Evolutionary conservation across 257 asterid genomes (phyloP).

Genomic region (Ehretia macrophylla): DNA sequence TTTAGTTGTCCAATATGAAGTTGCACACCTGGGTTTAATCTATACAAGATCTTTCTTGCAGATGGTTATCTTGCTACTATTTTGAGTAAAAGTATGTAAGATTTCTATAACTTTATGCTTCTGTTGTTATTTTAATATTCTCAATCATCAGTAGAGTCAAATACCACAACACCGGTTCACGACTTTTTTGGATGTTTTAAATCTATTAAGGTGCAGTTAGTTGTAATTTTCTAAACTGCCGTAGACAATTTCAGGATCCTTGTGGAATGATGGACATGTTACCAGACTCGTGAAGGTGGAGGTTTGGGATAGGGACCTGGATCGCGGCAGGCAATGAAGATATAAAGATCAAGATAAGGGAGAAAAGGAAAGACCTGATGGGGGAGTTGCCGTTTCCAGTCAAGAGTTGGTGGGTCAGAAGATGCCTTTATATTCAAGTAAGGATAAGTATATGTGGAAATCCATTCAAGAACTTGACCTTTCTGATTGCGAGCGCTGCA

Average conservation of each 20-base stretch:
- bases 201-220: neutral
- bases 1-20: neutral
- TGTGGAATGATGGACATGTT: conserved; percentile 45
- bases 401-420: conserved; percentile 58
- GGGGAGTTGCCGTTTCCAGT: conserved; percentile 38
- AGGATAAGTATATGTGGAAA: conserved; percentile 66
- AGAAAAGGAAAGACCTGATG: conserved; percentile 63
- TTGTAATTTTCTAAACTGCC: neutral
- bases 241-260: conserved; percentile 44
- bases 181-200: too few relatives aligned
- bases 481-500: conserved; percentile 74
- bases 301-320: conserved; percentile 44
- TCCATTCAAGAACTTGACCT: conserved; percentile 97
- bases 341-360: conserved; percentile 42
- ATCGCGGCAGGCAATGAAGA: conserved; percentile 48
- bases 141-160: neutral
- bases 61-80: conserved; percentile 23
- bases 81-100: conserved; percentile 21
- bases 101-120: neutral
- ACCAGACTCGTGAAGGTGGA: conserved; percentile 37
- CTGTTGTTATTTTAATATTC: neutral
- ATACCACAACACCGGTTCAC: too few relatives aligned
- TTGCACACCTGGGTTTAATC: conserved; percentile 9
- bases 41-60: conserved; percentile 3
- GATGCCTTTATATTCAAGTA: conserved; percentile 51